phyloP scores from a whole-genome alignment of 225 moss, liverwort and hornwort species.

The Polytrichum formosum region DNA sequence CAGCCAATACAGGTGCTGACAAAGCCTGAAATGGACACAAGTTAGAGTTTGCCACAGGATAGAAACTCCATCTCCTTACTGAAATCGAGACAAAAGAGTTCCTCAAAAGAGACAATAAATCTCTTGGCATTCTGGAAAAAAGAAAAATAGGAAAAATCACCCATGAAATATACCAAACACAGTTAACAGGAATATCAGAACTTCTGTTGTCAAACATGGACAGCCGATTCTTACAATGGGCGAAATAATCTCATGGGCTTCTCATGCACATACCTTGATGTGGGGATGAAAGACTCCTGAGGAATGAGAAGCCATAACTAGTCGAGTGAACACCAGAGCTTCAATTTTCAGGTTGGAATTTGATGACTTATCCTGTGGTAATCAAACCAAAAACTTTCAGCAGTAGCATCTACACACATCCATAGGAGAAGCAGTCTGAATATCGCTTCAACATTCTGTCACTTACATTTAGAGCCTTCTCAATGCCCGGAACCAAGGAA shows the following conservation, averaged over 20 bases:
- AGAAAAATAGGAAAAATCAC: too few relatives aligned
- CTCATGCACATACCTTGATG: conserved; percentile 58
- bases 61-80: too few relatives aligned
- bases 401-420: conserved; percentile 3
- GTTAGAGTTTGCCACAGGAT: neutral
- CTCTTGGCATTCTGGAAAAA: too few relatives aligned
- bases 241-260: too few relatives aligned
- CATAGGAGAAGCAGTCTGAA: conserved; percentile 4
- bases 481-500: conserved; percentile 95
- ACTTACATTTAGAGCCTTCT: conserved; percentile 96
- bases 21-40: conserved; percentile 33
- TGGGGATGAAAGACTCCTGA: conserved; percentile 95
- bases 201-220: too few relatives aligned
- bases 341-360: conserved; percentile 99
- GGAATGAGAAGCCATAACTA: conserved; percentile 94
- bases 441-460: conserved; percentile 2
- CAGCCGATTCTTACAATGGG: too few relatives aligned
- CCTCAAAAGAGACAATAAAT: too few relatives aligned
- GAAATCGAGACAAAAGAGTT: too few relatives aligned
- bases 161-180: too few relatives aligned
- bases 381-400: conserved; percentile 17
- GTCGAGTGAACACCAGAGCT: conserved; percentile 85
- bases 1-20: conserved; percentile 53
- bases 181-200: too few relatives aligned
- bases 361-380: conserved; percentile 86